These are phyloP conservation scores for Apiotrichum sp. DNA, from an alignment of 1,284 basidiomycete species.

Conservation along the genomic window DNA sequence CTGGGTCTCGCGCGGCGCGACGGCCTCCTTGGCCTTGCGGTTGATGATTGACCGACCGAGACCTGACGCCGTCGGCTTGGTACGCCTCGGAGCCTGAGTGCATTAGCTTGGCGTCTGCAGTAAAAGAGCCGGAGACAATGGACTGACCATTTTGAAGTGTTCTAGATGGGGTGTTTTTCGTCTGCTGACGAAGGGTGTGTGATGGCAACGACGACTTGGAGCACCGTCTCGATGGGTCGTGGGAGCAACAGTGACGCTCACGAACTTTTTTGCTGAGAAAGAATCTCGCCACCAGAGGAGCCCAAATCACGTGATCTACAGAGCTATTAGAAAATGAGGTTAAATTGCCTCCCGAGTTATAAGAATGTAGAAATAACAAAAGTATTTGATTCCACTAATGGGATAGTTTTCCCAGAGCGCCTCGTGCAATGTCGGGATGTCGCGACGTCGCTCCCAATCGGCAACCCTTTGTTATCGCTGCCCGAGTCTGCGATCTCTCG, in stretches of 20 bases:
- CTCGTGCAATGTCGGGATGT: not conserved
- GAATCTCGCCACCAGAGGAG: not conserved
- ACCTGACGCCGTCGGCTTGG: conserved; percentile 53
- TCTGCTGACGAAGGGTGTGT: not conserved
- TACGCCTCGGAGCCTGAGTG: conserved; percentile 21
- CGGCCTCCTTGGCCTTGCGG: conserved; percentile 73
- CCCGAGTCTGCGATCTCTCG: too few species aligned
- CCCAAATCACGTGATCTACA: not conserved
- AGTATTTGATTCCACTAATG: not conserved
- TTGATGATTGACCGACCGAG: conserved; percentile 89
- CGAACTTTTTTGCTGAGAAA: not conserved
- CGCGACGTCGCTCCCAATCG: too few species aligned
- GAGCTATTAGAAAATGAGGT: not conserved
- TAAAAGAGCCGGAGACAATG: too few species aligned
- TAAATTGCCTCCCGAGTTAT: not conserved
- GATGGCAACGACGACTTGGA: too few species aligned
- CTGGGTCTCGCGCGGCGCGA: conserved; percentile 62
- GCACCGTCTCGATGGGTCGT: too few species aligned
- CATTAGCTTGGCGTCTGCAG: too few species aligned
- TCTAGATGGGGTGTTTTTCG: not conserved
- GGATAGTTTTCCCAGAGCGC: not conserved
- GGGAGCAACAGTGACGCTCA: too few species aligned
- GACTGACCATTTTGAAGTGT: conserved; percentile 9
- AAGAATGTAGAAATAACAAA: too few species aligned
- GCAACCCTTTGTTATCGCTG: not conserved